These are phyloP conservation scores for Echeveria elegans DNA, from an alignment of 164 flowering plant species.

Conservation along the genomic window DNA sequence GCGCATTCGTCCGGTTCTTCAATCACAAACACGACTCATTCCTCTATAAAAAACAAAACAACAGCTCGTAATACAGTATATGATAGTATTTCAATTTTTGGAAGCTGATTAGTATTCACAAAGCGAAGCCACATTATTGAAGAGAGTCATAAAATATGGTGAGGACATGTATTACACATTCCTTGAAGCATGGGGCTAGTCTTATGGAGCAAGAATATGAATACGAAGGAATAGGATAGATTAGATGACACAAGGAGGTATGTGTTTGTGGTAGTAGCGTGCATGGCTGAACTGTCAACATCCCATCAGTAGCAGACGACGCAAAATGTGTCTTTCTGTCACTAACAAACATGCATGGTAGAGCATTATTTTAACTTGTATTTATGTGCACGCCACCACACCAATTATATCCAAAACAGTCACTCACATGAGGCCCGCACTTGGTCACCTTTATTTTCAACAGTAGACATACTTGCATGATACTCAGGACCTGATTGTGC, in stretches of 20 bases:
- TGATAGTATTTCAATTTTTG: no score
- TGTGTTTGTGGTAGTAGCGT: neutral
- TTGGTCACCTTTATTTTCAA: neutral
- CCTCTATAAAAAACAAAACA: slow-evolving; percentile 38
- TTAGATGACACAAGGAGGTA: no score
- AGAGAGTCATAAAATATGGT: no score
- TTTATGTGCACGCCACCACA: slow-evolving; percentile 2
- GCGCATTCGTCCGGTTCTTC: slow-evolving; percentile 69
- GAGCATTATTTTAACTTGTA: neutral
- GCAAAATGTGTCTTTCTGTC: neutral
- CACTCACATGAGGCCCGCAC: neutral
- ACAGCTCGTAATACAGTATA: neutral
- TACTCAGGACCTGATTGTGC: no score
- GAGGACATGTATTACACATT: no score
- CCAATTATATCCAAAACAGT: neutral
- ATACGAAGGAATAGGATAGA: neutral
- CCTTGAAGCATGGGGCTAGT: no score
- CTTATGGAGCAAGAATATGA: no score
- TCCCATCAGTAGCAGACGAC: neutral
- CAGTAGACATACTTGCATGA: neutral
- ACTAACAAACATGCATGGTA: neutral
- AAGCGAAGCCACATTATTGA: no score
- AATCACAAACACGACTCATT: slow-evolving; percentile 71
- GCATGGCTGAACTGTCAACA: neutral
- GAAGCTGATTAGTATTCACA: no score